A percentile compares a stretch with the other conserved stretches of the same genome.
phyloP scores from a whole-genome alignment of 75 land plant genomes.

The Selaginella moellendorffii region DNA sequence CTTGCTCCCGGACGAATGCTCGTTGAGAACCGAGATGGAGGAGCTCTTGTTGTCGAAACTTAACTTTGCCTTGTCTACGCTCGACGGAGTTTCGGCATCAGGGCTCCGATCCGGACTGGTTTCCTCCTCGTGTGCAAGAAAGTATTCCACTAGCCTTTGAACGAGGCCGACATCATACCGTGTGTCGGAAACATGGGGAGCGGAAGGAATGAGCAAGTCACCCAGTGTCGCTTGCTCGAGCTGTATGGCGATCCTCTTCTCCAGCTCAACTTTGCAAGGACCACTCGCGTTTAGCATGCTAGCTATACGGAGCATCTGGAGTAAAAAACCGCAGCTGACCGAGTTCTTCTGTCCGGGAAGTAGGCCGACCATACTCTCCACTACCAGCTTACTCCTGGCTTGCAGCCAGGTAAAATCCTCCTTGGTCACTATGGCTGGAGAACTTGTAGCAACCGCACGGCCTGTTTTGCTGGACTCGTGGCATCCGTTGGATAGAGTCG shows the following conservation, averaged over 20 bases:
- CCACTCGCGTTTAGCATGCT: conserved; percentile 37
- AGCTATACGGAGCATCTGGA: conserved; percentile 43
- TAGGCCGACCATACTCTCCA: conserved; percentile 45
- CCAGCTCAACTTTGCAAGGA: conserved; percentile 34
- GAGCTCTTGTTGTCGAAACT: neutral
- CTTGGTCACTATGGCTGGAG: conserved; percentile 16
- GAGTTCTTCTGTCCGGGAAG: conserved; percentile 43
- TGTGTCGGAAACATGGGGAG: conserved; percentile 42
- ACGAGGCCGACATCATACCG: conserved; percentile 47
- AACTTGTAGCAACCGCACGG: too few species aligned
- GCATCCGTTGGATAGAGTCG: conserved; percentile 8
- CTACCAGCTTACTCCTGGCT: conserved; percentile 34
- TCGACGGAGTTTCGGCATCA: neutral
- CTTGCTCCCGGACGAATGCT: too few species aligned
- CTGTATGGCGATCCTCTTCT: conserved; percentile 36
- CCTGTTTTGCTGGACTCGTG: too few species aligned
- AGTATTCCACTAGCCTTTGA: conserved; percentile 35
- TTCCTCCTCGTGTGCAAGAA: conserved; percentile 21
- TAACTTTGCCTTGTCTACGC: neutral
- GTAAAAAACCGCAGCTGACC: conserved; percentile 42
- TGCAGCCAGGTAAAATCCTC: conserved; percentile 18
- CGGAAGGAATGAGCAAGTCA: conserved; percentile 63
- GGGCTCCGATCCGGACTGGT: neutral
- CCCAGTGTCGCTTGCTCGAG: conserved; percentile 49
- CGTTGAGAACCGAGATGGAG: conserved; percentile 4